Evolutionary conservation across 176 grass and related monocot genomes (phyloP), one percentile per base, ranked within the genome.

Genomic region (Poa pratensis): DNA sequence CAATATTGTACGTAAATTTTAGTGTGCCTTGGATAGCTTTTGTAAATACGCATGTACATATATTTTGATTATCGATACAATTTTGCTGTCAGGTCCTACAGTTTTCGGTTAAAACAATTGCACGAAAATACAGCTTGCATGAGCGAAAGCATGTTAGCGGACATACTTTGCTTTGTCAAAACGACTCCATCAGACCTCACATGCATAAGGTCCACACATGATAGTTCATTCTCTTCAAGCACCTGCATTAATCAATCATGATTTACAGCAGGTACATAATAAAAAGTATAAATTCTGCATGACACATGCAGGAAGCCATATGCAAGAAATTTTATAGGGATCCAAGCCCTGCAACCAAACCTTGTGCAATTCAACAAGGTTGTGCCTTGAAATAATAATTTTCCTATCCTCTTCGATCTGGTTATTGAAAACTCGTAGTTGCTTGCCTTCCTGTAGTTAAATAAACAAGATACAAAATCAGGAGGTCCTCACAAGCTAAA

Each of bases 351-450:
- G 76, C 14, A 75, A 69, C 17, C 79, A 85, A 57, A 97, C 95
- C 95, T 97, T 94, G 65, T 97, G 88, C 42, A 97, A 88, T 90
- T 97, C 93, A 64, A 90, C 86, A 69, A 97, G 95, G 80, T 94
- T 97, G 82, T 91, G 88, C 75, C 95, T 93, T 79, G 92, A 91
- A 88, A 94, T 89, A 74, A 97, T 97, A 57, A 97, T 97, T 86
- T 90, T 97, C 68, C 92, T 91, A 85, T 97, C 95, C 76, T 94
- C 95, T 76, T 97, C 87, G 18, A 97, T 94, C 58, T 97, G 90
- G 63, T 94, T 97, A 81, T 93, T 90, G 64, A 97, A 97, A 88
- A 87, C 67, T 80, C 82, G 84, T 32, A 92, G 85, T 74, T 91
- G 86, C 61, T 94, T 89, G 9, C 88, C 92, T 91, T 94, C 95